A percentile compares a stretch with the other conserved stretches of the same genome.
Evolutionary conservation across 345 rosid genomes (phyloP).

Genomic region (Boechera retrofracta): DNA sequence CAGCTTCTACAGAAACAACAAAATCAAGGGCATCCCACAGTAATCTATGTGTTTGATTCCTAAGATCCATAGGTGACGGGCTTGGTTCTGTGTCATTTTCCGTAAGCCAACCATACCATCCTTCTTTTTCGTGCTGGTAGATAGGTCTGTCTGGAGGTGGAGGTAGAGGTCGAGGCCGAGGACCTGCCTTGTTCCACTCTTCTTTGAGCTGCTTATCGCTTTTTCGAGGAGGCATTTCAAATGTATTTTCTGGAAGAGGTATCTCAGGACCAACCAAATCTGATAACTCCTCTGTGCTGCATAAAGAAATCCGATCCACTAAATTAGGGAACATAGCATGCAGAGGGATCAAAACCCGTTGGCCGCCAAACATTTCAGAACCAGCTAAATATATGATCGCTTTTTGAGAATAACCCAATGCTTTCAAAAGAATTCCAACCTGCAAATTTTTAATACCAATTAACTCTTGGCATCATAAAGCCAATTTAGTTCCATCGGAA

Average conservation of each 20-base stretch:
- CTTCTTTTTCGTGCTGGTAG: constrained; percentile 96
- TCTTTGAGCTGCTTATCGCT: constrained; percentile 72
- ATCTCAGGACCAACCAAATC: constrained; percentile 85
- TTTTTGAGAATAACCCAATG: constrained; percentile 87
- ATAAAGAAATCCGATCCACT: constrained; percentile 79
- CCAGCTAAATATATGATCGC: constrained; percentile 93
- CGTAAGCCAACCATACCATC: constrained; percentile 97
- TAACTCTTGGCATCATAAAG: constrained; percentile 29
- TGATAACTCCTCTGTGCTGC: constrained; percentile 74
- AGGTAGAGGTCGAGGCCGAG: constrained; percentile 98
- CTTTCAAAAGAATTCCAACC: constrained; percentile 93
- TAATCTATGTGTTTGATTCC: constrained; percentile 86
- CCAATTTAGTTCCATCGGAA: constrained; percentile 24
- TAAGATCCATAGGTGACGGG: constrained; percentile 76
- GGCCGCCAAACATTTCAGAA: constrained; percentile 95
- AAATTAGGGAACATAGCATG: constrained; percentile 86
- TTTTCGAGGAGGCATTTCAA: constrained; percentile 56
- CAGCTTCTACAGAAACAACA: constrained; percentile 86
- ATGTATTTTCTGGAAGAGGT: constrained; percentile 59
- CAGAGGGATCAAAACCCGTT: constrained; percentile 84
- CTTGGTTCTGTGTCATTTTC: constrained; percentile 82
- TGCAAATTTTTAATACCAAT: constrained; percentile 49
- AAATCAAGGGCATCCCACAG: constrained; percentile 98
- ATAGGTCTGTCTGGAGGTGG: constrained; percentile 97
- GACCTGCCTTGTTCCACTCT: constrained; percentile 95